Evolutionary conservation across 805 yeast genomes (phyloP).

Genomic region (Metschnikowia colocasiae): DNA sequence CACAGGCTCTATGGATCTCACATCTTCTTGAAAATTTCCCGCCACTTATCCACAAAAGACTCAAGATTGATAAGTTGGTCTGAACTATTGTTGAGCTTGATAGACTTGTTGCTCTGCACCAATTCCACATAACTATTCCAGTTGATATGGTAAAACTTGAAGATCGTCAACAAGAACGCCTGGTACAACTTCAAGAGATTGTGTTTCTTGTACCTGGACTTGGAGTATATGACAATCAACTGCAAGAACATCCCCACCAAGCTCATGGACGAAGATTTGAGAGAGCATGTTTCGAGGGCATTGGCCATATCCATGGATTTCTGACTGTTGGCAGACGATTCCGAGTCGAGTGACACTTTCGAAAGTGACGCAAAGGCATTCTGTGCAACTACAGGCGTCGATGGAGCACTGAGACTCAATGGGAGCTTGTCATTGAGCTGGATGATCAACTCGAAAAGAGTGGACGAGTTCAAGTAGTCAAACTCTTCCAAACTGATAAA

Average conservation of each 20-base stretch:
- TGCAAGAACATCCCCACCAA: slow-evolving; percentile 33
- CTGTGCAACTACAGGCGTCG: slow-evolving; percentile 33
- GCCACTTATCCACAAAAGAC: slow-evolving; percentile 39
- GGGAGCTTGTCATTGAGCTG: slow-evolving; percentile 43
- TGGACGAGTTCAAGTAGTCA: slow-evolving; percentile 27
- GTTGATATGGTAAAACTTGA: slow-evolving; percentile 39
- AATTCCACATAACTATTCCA: slow-evolving; percentile 38
- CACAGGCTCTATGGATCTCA: slow-evolving; percentile 15
- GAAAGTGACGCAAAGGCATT: slow-evolving; percentile 10
- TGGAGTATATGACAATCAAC: slow-evolving; percentile 31
- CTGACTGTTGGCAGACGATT: neutral
- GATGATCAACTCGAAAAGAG: slow-evolving; percentile 31
- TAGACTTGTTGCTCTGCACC: slow-evolving; percentile 31
- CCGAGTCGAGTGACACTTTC: slow-evolving; percentile 10
- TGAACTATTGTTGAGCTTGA: slow-evolving; percentile 33
- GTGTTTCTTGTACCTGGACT: slow-evolving; percentile 30
- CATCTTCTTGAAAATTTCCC: slow-evolving; percentile 23
- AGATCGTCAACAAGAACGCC: slow-evolving; percentile 30
- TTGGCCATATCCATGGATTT: neutral
- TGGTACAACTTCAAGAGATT: slow-evolving; percentile 30
- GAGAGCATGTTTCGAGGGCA: slow-evolving; percentile 6
- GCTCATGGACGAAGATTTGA: slow-evolving; percentile 29
- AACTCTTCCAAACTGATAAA: slow-evolving; percentile 30
- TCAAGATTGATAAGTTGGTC: slow-evolving; percentile 34
- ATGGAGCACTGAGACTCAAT: slow-evolving; percentile 42